These are phyloP conservation scores for Nidularia pulvinata DNA, from an alignment of 768 basidiomycete species.

Conservation along the genomic window DNA sequence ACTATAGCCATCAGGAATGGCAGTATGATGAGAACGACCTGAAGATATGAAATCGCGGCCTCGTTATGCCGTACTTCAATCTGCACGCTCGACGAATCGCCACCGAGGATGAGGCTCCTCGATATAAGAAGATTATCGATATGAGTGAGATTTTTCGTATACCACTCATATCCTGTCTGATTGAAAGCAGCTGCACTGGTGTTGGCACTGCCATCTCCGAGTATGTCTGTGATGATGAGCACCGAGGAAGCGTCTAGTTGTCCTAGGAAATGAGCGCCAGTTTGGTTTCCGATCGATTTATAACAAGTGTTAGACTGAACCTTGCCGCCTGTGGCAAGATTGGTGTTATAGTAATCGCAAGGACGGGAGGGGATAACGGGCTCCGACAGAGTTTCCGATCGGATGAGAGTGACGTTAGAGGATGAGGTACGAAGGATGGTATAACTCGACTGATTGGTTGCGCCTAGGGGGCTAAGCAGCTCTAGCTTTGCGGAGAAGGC, in stretches of 20 bases:
- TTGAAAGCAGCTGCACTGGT: conserved; percentile 7
- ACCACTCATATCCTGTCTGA: conserved; percentile 10
- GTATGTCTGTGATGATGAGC: conserved; percentile 6
- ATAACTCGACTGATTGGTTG: not conserved
- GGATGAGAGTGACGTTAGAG: conserved; percentile 6
- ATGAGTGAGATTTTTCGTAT: not conserved
- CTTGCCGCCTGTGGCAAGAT: conserved; percentile 11
- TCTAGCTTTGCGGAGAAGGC: conserved; percentile 6
- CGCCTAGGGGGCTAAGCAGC: conserved; percentile 2
- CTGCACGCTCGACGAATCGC: conserved; percentile 3
- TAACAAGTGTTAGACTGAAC: conserved; percentile 8
- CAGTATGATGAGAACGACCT: conserved; percentile 9
- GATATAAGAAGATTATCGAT: conserved; percentile 12
- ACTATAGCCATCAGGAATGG: conserved; percentile 5
- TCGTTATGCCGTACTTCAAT: conserved; percentile 7
- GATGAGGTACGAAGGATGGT: conserved; percentile 1
- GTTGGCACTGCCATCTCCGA: conserved; percentile 11
- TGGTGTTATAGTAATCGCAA: conserved; percentile 4
- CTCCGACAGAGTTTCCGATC: conserved; percentile 8
- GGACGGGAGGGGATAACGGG: conserved; percentile 5
- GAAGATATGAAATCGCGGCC: conserved; percentile 14
- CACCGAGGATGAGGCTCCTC: conserved; percentile 10
- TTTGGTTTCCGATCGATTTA: conserved; percentile 1
- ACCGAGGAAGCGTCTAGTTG: conserved; percentile 12
- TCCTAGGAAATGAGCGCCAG: conserved; percentile 7